These are phyloP conservation scores for Geosmithia morbida DNA, from an alignment of 2,329 filamentous ascomycete species.

Conservation along the genomic window DNA sequence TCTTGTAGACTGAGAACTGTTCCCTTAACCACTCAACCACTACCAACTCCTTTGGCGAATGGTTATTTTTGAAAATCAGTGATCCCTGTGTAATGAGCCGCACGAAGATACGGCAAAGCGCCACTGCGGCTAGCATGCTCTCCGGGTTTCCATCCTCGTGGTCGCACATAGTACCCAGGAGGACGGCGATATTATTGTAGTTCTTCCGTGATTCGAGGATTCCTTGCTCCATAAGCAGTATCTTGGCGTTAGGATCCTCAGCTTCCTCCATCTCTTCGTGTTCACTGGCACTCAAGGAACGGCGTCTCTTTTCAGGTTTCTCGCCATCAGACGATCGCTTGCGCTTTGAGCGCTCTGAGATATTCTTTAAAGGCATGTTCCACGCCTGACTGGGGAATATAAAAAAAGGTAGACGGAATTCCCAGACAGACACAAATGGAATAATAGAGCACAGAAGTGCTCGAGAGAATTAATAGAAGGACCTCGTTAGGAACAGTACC, in stretches of 20 bases:
- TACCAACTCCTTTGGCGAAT: conserved; percentile 58
- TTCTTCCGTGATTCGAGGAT: conserved; percentile 78
- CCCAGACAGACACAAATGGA: not conserved
- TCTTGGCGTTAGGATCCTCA: conserved; percentile 45
- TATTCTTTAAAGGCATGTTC: conserved; percentile 12
- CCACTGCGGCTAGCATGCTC: conserved; percentile 56
- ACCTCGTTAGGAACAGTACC: not conserved
- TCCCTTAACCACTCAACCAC: conserved; percentile 69
- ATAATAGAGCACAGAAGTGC: not conserved
- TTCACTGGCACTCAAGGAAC: conserved; percentile 26
- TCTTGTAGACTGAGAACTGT: conserved; percentile 57
- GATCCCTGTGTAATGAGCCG: conserved; percentile 62
- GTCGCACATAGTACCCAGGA: conserved; percentile 44
- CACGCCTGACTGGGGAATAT: not conserved
- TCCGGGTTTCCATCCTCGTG: conserved; percentile 32
- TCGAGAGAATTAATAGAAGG: not conserved
- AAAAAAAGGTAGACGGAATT: not conserved
- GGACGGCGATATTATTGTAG: conserved; percentile 75
- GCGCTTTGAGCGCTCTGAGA: conserved; percentile 29
- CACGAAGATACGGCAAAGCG: conserved; percentile 76
- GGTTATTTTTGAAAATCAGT: conserved; percentile 48
- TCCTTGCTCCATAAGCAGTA: conserved; percentile 63
- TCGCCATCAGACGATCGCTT: conserved; percentile 30
- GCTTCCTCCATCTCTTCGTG: conserved; percentile 21
- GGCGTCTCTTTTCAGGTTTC: conserved; percentile 34